phyloP scores from a whole-genome alignment of 345 rosid species.

The Carallia brachiata region DNA sequence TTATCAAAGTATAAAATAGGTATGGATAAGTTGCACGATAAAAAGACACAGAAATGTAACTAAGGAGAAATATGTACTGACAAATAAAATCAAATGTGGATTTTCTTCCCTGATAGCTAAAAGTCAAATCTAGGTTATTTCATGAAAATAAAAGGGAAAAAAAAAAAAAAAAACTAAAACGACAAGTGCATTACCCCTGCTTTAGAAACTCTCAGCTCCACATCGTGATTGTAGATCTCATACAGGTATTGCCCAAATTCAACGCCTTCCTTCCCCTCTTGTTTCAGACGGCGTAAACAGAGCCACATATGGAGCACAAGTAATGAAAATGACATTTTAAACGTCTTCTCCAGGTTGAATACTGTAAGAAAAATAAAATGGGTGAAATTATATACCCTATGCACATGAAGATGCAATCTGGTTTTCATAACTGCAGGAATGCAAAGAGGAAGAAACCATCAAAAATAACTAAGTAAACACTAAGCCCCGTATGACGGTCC shows the following conservation, averaged over 20 bases:
- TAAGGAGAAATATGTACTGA: neutral
- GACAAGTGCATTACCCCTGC: slow-evolving; percentile 61
- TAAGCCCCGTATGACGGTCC: neutral
- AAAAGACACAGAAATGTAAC: neutral
- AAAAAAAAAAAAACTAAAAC: neutral
- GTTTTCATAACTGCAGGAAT: too few relatives aligned
- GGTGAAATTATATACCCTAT: neutral
- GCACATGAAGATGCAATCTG: neutral
- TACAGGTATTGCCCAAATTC: slow-evolving; percentile 88
- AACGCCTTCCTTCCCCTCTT: slow-evolving; percentile 88
- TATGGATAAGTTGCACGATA: too few relatives aligned
- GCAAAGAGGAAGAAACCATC: too few relatives aligned
- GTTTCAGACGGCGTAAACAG: slow-evolving; percentile 72
- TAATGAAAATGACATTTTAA: slow-evolving; percentile 73
- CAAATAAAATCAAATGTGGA: neutral
- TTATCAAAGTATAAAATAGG: too few relatives aligned
- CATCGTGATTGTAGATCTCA: slow-evolving; percentile 92
- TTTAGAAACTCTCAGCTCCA: slow-evolving; percentile 88
- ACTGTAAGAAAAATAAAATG: slow-evolving; percentile 42
- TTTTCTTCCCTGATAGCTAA: too few relatives aligned
- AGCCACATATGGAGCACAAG: slow-evolving; percentile 98
- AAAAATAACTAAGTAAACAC: neutral
- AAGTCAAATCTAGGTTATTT: too few relatives aligned
- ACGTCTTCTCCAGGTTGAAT: slow-evolving; percentile 92
- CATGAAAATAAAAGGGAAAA: too few relatives aligned